Base-by-base conservation (phyloP, 139 green algal species). In the Picochlorum costavermella region DNA sequence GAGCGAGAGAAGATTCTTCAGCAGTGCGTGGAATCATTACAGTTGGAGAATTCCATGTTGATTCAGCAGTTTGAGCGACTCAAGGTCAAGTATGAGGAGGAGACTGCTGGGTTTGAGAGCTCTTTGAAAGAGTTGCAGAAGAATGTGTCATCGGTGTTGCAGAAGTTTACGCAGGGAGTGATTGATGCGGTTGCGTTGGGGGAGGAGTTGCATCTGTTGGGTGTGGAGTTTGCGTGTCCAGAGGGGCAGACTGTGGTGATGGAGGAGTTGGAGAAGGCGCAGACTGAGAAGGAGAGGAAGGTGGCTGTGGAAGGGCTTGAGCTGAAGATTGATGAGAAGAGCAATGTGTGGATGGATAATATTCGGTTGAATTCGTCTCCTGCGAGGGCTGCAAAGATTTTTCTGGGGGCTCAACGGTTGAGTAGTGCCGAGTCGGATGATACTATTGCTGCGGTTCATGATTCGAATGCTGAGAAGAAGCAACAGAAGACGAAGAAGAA, bases 31-130 rank as follows among this genome's bases (percentile, higher is more conserved):
- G 71, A 78, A 40, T 61, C 50, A 4, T 37, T 78, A 11, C 51
- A 67, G 36, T 51, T 66, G 40, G 71, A 78, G 59, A 78, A 78
- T 61, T 30, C 33, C 16, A 50, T 61, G 14, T 53, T 78, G 10
- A 17, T 70, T 13, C 51, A 56, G 14, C 71, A 70, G 36, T 78
- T 78, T 73, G 71, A 73, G 20, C 37, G 50, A 40, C 65, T 78
- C 12, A 73, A 72, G 25, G 17, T 73, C 6, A 36, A 50, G 25
- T 49, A 70, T 30, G 60, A 78, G 30, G 25, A 70, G 51, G 71
- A 78, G 53, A 46, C 49, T 4, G 37, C 50, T 33, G 44, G 13
- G 2, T 73, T 66, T 30, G 46, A 73, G 26, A 60, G 64, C 49
- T 40, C 65, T 49, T 59, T 77, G 64, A 33, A 29, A 4, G 37